phyloP scores from a whole-genome alignment of 2,329 filamentous ascomycete species.

The Colletotrichum sp. region DNA sequence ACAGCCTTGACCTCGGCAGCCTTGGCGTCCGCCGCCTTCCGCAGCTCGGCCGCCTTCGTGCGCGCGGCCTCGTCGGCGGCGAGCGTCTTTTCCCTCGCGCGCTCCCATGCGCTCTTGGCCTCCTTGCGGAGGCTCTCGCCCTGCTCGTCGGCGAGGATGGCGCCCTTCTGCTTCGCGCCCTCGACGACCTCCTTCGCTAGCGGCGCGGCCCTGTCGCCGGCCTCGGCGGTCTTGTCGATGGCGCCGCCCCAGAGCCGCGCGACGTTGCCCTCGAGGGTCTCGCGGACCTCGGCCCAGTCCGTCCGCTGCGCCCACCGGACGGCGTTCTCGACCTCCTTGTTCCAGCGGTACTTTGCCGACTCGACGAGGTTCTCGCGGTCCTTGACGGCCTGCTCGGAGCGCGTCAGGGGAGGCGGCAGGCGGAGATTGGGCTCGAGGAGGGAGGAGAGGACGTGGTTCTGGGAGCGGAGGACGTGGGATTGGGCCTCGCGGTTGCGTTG shows the following conservation, averaged over 20 bases:
- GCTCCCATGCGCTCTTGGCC: conserved; percentile 25
- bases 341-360: conserved; percentile 78
- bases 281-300: conserved; percentile 68
- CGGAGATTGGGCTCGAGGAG: conserved; percentile 55
- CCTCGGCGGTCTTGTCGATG: conserved; percentile 37
- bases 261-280: conserved; percentile 58
- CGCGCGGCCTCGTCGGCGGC: conserved; percentile 18
- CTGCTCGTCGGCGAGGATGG: conserved; percentile 25
- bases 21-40: conserved; percentile 2
- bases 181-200: conserved; percentile 37
- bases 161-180: conserved; percentile 39
- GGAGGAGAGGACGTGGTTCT: conserved; percentile 58
- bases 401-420: conserved; percentile 52
- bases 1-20: conserved; percentile 17
- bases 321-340: conserved; percentile 71
- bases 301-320: conserved; percentile 70
- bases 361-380: conserved; percentile 65
- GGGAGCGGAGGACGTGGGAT: conserved; percentile 60
- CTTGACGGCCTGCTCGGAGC: conserved; percentile 55
- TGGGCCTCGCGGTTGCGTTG: conserved; percentile 69
- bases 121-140: conserved; percentile 24
- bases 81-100: conserved; percentile 23
- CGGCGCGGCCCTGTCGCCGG: conserved; percentile 30
- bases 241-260: conserved; percentile 49
- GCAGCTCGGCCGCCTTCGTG: conserved; percentile 14